These are phyloP conservation scores for Phytophthora constricta DNA, from an alignment of 352 stramenopile species.

Conservation along the genomic window DNA sequence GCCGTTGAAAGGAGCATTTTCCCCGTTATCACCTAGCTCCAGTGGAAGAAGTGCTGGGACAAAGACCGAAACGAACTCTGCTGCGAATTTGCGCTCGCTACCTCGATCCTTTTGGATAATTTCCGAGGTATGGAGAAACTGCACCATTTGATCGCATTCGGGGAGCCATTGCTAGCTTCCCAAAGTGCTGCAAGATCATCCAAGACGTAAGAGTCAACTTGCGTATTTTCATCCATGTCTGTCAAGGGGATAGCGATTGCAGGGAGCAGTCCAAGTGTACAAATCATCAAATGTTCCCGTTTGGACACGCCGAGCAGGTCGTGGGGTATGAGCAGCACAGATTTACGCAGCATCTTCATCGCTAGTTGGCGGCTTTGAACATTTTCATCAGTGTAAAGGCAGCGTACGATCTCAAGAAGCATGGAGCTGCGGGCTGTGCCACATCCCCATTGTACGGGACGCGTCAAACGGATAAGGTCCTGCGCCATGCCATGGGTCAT, in stretches of 20 bases:
- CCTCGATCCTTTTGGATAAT: constrained; percentile 1
- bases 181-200: constrained; percentile 29
- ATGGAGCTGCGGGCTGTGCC: constrained; percentile 47
- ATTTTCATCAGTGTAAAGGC: constrained; percentile 24
- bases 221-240: not conserved
- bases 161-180: constrained; percentile 3
- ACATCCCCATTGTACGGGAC: constrained; percentile 53
- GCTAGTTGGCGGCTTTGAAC: constrained; percentile 17
- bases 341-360: constrained; percentile 28
- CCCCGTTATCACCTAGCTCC: constrained; percentile 9
- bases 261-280: constrained; percentile 46
- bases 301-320: constrained; percentile 41
- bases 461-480: constrained; percentile 56
- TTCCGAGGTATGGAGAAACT: constrained; percentile 15
- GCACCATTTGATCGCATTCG: constrained; percentile 12
- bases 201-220: constrained; percentile 2
- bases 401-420: constrained; percentile 53
- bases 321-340: constrained; percentile 36
- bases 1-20: constrained; percentile 15
- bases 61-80: constrained; percentile 23
- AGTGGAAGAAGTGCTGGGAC: constrained; percentile 24
- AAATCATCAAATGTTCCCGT: constrained; percentile 53
- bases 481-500: constrained; percentile 45
- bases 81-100: constrained; percentile 5
- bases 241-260: constrained; percentile 20